phyloP scores from a whole-genome alignment of 2,329 filamentous ascomycete species.

The Sporothrix luriei region DNA sequence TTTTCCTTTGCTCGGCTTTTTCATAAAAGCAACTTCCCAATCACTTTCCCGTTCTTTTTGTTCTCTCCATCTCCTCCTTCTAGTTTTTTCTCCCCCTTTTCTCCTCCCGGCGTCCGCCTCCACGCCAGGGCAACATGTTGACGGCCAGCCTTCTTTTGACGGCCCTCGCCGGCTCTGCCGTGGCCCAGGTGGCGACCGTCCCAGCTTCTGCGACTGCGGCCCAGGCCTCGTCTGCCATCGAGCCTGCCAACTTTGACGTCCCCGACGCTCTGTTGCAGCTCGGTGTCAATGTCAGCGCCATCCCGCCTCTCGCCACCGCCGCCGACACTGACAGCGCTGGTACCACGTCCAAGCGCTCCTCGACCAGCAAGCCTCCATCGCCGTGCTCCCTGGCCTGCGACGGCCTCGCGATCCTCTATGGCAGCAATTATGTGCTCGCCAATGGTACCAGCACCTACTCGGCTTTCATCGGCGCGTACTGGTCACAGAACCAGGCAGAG shows the following conservation, averaged over 20 bases:
- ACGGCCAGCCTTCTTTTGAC: background rate
- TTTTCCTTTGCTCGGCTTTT: background rate
- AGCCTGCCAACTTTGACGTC: background rate
- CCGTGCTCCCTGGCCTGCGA: background rate
- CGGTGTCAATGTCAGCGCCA: constrained; percentile 2
- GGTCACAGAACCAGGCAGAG: constrained; percentile 23
- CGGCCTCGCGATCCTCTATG: background rate
- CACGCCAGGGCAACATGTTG: background rate
- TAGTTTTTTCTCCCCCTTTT: background rate
- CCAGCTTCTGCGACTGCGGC: background rate
- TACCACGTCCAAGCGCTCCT: background rate
- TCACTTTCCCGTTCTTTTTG: background rate
- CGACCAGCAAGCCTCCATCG: background rate
- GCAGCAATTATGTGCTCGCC: background rate
- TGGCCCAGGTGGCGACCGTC: background rate
- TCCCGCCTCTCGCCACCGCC: background rate
- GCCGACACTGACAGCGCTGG: background rate
- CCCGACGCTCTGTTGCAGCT: background rate
- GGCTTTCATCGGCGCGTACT: background rate
- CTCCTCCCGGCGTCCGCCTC: background rate
- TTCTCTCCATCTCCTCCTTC: background rate
- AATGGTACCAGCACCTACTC: background rate
- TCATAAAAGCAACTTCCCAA: background rate
- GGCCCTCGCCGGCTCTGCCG: background rate
- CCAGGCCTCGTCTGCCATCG: background rate